Base-by-base conservation (phyloP, 2,329 filamentous ascomycete species). In the Fusarium globosum region DNA sequence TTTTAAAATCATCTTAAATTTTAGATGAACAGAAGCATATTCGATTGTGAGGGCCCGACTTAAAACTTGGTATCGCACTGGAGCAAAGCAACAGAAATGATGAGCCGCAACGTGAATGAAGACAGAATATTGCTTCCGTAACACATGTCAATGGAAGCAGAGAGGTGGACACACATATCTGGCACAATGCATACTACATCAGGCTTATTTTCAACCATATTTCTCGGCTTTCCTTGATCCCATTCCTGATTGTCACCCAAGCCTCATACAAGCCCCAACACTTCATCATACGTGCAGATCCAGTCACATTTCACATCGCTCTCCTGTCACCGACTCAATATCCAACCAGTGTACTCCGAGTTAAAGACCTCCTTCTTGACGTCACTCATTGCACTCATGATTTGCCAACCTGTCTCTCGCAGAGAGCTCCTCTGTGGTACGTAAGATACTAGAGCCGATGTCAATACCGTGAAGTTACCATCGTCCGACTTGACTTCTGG, bases 351-450 rank as follows among this genome's bases (percentile, higher is more conserved):
- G 18, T 18, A 13, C 8, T 4, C 7, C 7, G 11, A 10, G 35
- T 6, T 8, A 14, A 0, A 28, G 4, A 2, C 28, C 3, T 14
- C 12, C 26, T 10, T 28, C 2, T 45, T 3, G 0, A 10, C n/a
- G 14, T 15, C 6, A 5, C 16, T 21, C 10, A 9, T 21, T 46
- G 0, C 12, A 11, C 28, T 8, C 4, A 28, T 1, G 1, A 4
- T 28, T 21, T 20, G 1, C 2, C 4, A 10, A 4, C 0, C 18
- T 21, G 6, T 15, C 7, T 28, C 20, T 7, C 10, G 12, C 4
- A 21, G 5, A 20, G 23, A 46, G 9, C 10, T 9, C 23, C 7
- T 28, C 2, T 0, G 4, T 10, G 10, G 43, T 46, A 28, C 4
- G 9, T 4, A 41, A 8, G 2, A 6, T 42, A 6, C 3, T 2